Evolutionary conservation across 148 eudicot genomes (phyloP).

Genomic region (Tetragonia tetragonoides): DNA sequence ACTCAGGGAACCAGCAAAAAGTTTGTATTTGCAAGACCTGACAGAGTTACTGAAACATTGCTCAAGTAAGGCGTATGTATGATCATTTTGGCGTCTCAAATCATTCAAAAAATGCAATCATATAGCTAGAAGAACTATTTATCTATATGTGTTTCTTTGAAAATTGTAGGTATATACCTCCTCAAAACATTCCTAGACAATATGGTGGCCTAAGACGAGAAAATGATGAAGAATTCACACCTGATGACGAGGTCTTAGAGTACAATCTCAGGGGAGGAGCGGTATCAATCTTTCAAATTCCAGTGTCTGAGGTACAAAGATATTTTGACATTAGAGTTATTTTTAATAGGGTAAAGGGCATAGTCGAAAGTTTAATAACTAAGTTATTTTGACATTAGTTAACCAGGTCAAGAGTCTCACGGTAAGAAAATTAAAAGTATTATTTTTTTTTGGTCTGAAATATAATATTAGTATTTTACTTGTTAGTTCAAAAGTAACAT

Average conservation of each 20-base stretch:
- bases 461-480: too few species aligned
- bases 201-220: slow-evolving; percentile 79
- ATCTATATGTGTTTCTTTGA: not conserved
- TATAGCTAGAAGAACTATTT: not conserved
- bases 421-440: too few species aligned
- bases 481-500: too few species aligned
- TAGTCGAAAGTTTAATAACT: too few species aligned
- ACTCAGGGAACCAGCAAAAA: slow-evolving; percentile 47
- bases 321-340: not conserved
- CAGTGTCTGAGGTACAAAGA: slow-evolving; percentile 38
- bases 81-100: not conserved
- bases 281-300: slow-evolving; percentile 36
- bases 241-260: slow-evolving; percentile 30
- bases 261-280: slow-evolving; percentile 32
- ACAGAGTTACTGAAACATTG: slow-evolving; percentile 63
- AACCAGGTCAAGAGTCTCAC: too few species aligned
- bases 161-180: slow-evolving; percentile 53
- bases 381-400: too few species aligned
- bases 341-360: too few species aligned
- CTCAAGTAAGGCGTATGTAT: slow-evolving; percentile 48
- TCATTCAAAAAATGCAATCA: not conserved
- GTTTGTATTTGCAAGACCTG: slow-evolving; percentile 56
- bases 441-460: too few species aligned
- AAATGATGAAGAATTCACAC: slow-evolving; percentile 50
- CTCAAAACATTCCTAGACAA: slow-evolving; percentile 58